These are phyloP conservation scores for Xylaria multiplex DNA, from an alignment of 2,329 filamentous ascomycete species.

Conservation along the genomic window DNA sequence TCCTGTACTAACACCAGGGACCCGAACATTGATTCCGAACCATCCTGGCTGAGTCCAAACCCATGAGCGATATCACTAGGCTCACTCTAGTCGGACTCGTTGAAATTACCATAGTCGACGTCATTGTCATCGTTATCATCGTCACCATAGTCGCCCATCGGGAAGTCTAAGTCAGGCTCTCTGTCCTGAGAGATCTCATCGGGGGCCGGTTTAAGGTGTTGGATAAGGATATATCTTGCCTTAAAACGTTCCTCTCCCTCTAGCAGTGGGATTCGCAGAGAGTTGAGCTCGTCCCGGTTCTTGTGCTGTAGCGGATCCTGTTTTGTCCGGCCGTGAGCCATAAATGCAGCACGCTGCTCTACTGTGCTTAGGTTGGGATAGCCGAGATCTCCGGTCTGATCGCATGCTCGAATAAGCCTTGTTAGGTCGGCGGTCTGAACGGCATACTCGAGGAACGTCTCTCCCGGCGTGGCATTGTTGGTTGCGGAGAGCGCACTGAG, in stretches of 20 bases:
- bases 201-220: too few species aligned
- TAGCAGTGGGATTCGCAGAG: constrained; percentile 16
- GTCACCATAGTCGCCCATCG: too few species aligned
- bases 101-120: too few species aligned
- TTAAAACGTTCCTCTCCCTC: constrained; percentile 8
- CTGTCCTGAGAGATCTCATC: too few species aligned
- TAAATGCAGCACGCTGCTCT: background rate
- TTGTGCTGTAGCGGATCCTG: background rate
- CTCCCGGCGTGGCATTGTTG: background rate
- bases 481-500: background rate
- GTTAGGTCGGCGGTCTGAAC: constrained; percentile 5
- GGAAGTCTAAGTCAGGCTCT: too few species aligned
- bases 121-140: too few species aligned
- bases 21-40: too few species aligned
- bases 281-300: constrained; percentile 6
- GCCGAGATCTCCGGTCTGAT: background rate
- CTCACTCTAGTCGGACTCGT: too few species aligned
- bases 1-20: too few species aligned
- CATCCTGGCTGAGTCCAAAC: too few species aligned
- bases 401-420: background rate
- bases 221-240: background rate
- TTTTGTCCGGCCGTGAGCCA: background rate
- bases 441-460: background rate
- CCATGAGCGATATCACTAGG: too few species aligned
- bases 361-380: background rate